These are phyloP conservation scores for Rhododendron ferrugineum DNA, from an alignment of 148 eudicot genomes.

Conservation along the genomic window DNA sequence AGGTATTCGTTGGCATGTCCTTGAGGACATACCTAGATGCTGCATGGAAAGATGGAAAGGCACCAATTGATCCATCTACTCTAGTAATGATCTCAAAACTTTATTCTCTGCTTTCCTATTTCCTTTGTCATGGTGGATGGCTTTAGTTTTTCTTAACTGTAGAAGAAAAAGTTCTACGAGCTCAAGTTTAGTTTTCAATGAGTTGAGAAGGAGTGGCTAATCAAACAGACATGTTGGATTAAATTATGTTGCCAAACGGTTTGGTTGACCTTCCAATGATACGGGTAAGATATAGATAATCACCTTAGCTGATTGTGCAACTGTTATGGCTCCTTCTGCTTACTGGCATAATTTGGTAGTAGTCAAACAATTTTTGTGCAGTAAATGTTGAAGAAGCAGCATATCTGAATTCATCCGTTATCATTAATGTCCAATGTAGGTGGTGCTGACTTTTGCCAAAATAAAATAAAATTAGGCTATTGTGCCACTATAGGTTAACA, in stretches of 20 bases:
- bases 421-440: not conserved
- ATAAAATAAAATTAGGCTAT: not conserved
- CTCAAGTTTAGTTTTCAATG: slow-evolving; percentile 2
- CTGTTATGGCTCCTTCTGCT: not conserved
- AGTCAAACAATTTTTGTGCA: not conserved
- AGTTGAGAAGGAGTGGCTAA: not conserved
- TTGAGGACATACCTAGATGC: slow-evolving; percentile 93
- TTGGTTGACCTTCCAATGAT: not conserved
- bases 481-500: not conserved
- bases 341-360: not conserved
- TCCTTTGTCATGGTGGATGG: not conserved
- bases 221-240: not conserved
- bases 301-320: slow-evolving; percentile 1
- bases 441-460: not conserved
- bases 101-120: not conserved
- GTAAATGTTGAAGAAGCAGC: not conserved
- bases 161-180: not conserved
- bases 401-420: not conserved
- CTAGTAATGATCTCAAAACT: slow-evolving; percentile 43
- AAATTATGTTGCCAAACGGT: not conserved
- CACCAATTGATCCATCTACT: slow-evolving; percentile 98
- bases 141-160: not conserved
- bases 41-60: slow-evolving; percentile 96
- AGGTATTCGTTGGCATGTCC: slow-evolving; percentile 98
- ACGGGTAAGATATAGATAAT: not conserved